Evolutionary conservation across 495 filamentous ascomycete species (phyloP), one percentile per base, ranked within the genome.

Genomic region (Friedmanniomyces simplex): DNA sequence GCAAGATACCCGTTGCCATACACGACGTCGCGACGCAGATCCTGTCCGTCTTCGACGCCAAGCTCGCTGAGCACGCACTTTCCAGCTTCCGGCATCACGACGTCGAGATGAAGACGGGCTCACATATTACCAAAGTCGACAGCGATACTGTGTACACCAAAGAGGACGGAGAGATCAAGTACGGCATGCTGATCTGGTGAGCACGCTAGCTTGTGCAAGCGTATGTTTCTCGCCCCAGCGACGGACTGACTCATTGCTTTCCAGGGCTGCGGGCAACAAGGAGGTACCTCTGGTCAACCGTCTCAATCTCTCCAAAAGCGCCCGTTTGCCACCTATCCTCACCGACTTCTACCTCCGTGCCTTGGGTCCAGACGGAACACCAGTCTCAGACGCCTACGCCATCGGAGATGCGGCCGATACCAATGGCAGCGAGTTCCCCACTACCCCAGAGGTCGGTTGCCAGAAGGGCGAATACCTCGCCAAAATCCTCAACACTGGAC

Each of bases 11-110:
- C 7, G 61, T 71, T 30, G 58, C 63, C 18, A 63, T 71, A 58
- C 60, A 69, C 47, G 67, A 71, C 57, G 67, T 71, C 20, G 69
- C 69, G 30, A 53, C 63, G 2, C 48, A 67, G 25, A 61, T 71
- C 12, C 51, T 71, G 14, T 50, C 54, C 11, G 59, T 51, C 7
- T 71, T 66, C 41, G 69, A 71, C 49, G 46, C 45, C 2, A 69
- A 67, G 18, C 53, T 69, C n/a, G 47, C 60, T 13, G 60, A 69
- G 25, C 69, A 71, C 46, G 69, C 69, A 0, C 64, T 64, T 25
- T 46, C 45, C 7, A 54, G 47, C 8, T 57, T 71, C 24, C 30
- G 36, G 18, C 59, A 54, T 32, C 25, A 66, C 26, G 45, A 63
- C 14, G 63, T 71, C 20, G 55, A 58, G 18, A 58, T 71, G 12